Evolutionary conservation across 2,329 filamentous ascomycete genomes (phyloP).

Genomic region (Colletotrichum sp.): DNA sequence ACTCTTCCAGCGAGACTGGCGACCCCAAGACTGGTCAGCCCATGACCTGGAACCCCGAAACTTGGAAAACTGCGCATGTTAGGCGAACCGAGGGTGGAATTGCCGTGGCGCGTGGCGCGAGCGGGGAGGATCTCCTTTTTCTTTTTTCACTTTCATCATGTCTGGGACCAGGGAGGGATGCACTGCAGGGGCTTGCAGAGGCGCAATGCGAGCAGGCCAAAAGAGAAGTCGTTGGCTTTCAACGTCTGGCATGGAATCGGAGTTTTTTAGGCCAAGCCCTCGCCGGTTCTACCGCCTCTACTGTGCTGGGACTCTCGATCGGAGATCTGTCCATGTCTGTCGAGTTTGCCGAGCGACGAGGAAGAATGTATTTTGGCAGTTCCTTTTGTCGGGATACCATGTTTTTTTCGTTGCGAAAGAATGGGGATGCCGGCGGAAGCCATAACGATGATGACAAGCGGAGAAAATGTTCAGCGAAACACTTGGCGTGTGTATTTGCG

Average conservation of each 20-base stretch:
- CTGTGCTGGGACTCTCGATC: background rate
- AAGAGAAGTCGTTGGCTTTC: slow-evolving; percentile 14
- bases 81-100: slow-evolving; percentile 1
- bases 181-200: slow-evolving; percentile 6
- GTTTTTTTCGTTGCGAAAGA: background rate
- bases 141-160: background rate
- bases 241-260: slow-evolving; percentile 14
- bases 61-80: slow-evolving; percentile 28
- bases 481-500: background rate
- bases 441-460: background rate
- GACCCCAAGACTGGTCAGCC: slow-evolving; percentile 31
- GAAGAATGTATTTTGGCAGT: background rate
- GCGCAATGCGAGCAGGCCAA: slow-evolving; percentile 17
- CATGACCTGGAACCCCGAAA: slow-evolving; percentile 45
- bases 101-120: background rate
- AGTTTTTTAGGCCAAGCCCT: background rate
- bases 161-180: background rate
- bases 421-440: background rate
- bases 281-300: background rate
- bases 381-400: background rate
- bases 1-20: slow-evolving; percentile 62
- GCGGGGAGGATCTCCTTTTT: background rate
- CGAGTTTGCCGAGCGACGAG: background rate
- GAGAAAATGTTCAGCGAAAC: background rate
- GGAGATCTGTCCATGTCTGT: background rate